phyloP scores from a whole-genome alignment of 148 eudicot species.

The Euryodendron excelsum region DNA sequence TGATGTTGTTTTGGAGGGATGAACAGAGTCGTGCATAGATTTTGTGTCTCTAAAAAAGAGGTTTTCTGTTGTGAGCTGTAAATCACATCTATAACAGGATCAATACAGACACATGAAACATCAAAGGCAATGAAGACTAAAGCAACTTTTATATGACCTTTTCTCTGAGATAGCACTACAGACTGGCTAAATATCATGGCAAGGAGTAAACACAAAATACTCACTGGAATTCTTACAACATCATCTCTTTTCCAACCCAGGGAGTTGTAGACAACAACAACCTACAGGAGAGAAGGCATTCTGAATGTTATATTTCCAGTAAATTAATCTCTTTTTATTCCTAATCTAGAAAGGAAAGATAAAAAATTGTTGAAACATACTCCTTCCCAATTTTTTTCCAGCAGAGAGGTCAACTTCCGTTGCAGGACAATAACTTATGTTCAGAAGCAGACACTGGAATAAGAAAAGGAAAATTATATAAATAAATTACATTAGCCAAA shows the following conservation, averaged over 20 bases:
- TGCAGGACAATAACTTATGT: conserved; percentile 87
- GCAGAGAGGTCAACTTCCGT: conserved; percentile 69
- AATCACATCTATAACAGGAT: background rate
- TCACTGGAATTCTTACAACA: conserved; percentile 79
- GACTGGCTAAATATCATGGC: no score
- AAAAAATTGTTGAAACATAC: background rate
- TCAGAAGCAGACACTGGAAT: conserved; percentile 86
- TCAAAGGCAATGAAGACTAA: background rate
- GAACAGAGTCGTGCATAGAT: background rate
- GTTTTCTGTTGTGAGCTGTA: background rate
- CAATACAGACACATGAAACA: background rate
- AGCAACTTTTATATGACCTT: no score
- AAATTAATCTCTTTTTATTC: background rate
- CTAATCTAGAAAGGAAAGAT: background rate
- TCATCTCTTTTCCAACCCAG: conserved; percentile 88
- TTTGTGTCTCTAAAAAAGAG: background rate
- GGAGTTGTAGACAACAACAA: conserved; percentile 77
- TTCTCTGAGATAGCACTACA: no score
- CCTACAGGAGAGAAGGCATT: conserved; percentile 35
- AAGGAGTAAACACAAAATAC: conserved; percentile 23
- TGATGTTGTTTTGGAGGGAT: background rate
- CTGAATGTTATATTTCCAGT: background rate
- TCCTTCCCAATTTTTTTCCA: conserved; percentile 70
- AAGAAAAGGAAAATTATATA: conserved; percentile 1
- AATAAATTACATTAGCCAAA: background rate